Evolutionary conservation across 192 early-diverging fungal species (phyloP), one percentile per base, ranked within the genome.

Genomic region (Backusella tuberculispora): DNA sequence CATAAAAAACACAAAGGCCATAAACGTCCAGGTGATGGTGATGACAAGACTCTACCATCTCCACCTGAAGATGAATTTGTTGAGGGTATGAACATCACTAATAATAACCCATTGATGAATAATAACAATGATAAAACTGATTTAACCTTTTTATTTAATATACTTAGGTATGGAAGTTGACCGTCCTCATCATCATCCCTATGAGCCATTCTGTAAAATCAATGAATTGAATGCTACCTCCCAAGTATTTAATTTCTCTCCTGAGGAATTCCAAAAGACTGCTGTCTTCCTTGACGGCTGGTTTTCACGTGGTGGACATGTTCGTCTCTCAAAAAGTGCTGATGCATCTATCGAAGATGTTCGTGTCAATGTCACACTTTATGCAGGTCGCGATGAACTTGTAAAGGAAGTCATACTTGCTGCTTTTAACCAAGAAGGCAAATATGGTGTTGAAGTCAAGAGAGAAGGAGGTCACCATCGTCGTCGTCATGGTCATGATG

Each of bases 371-470:
- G 42, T 74, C 34, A 75, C 68, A 13, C 29, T 79, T 40, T 69
- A 70, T 4, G 15, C 63, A 3, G 74, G 74, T 26, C 42, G 13
- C 12, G 40, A 79, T 17, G 29, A 66, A 24, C 26, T 75, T 12
- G 42, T 6, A 15, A 63, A 79, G 7, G 14, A 44, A 19, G 78
- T 79, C 0, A 9, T 44, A 0, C n/a, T 75, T 12, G 24, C 74
- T 29, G 67, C 78, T 8, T 75, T 74, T 46, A 68, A 79, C 15
- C 42, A 79, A n/a, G 69, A 79, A 43, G 78, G 78, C 0, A 17
- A 71, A 66, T 79, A 74, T 13, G 43, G 70, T 66, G 69, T 79
- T 67, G 69, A 79, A 46, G 64, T 79, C 14, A 75, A 74, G 38
- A 42, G 69, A 4, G 60, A 46, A 13, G 26, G 42, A 5, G 19